Percentiles rank a stretch among this genome's conserved stretches.
Evolutionary conservation across 192 early-diverging fungal genomes (phyloP).

Genomic region (Podila minutissima): DNA sequence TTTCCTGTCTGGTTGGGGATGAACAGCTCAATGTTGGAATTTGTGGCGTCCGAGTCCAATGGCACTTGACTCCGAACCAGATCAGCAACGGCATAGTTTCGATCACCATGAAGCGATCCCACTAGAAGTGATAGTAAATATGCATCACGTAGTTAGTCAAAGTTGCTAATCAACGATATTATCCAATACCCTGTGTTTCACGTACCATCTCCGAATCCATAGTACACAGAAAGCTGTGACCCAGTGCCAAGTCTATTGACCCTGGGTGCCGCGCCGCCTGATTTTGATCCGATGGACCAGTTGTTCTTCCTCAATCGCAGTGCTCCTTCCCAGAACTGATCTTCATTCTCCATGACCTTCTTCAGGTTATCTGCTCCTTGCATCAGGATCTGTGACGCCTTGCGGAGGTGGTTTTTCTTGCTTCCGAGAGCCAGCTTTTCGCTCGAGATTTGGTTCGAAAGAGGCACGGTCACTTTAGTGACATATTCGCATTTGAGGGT

Average conservation of each 20-base stretch:
- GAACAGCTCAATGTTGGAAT: conserved; percentile 20
- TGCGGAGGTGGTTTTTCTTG: conserved; percentile 41
- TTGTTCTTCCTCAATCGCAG: conserved; percentile 39
- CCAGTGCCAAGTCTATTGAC: conserved; percentile 6
- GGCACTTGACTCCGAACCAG: conserved; percentile 19
- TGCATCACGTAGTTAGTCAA: background rate
- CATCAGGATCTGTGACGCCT: conserved; percentile 37
- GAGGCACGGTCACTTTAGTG: background rate
- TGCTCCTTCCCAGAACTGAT: conserved; percentile 45
- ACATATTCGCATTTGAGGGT: conserved; percentile 43
- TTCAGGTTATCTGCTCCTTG: conserved; percentile 34
- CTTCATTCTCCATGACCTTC: conserved; percentile 40
- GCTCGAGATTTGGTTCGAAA: conserved; percentile 16
- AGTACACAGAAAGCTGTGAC: conserved; percentile 43
- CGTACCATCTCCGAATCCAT: conserved; percentile 49
- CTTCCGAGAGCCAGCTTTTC: conserved; percentile 40
- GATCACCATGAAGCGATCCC: conserved; percentile 33
- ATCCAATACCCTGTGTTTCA: background rate
- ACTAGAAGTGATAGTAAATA: conserved; percentile 10
- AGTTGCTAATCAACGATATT: background rate
- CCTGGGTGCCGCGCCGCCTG: conserved; percentile 6
- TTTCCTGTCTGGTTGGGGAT: conserved; percentile 39
- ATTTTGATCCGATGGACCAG: conserved; percentile 42
- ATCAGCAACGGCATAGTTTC: conserved; percentile 23
- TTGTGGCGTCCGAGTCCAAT: background rate